Evolutionary conservation across 352 stramenopile genomes (phyloP), one percentile per base, ranked within the genome.

Genomic region (Detonula confervacea): DNA sequence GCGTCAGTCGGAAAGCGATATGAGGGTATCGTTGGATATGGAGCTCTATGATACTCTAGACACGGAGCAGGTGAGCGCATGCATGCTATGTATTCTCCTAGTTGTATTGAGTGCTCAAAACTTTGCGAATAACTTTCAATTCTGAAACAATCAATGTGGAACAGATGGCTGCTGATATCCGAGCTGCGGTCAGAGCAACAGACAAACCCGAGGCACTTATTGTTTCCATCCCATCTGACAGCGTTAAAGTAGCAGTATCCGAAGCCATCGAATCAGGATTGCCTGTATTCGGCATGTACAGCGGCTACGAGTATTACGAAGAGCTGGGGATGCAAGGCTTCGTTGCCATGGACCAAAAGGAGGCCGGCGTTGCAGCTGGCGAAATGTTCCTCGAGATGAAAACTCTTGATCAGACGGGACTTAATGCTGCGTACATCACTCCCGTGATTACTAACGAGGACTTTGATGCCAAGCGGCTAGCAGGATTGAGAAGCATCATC

Each of bases 1-100:
- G 24, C 44, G 44, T 18, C 78, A 83, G 33, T 61, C 73, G 2
- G 78, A 59, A 4, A 11, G 39, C 0, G 78, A 86, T 44, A 80
- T 83, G 73, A 8, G 47, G 7, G 73, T 86, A 1, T 18, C 65
- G 4, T 42, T 78, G 18, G 59, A 67, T 20, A 35, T 73, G 59
- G 44, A 61, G 27, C 7, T 71, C 0, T 73, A 64, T 42, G n/a
- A n/a, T n/a, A n/a, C n/a, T n/a, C n/a, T n/a, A n/a, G n/a, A n/a
- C n/a, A n/a, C n/a, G n/a, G n/a, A n/a, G n/a, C n/a, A n/a, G n/a
- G n/a, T n/a, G n/a, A n/a, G n/a, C n/a, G n/a, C n/a, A n/a, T n/a
- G n/a, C n/a, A n/a, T n/a, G n/a, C n/a, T n/a, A n/a, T n/a, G n/a
- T n/a, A n/a, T n/a, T n/a, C 6, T 5, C 8, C 30, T 24, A 12